These are phyloP conservation scores for Solanum hybrid DNA, from an alignment of 305 asterid species.

Conservation along the genomic window DNA sequence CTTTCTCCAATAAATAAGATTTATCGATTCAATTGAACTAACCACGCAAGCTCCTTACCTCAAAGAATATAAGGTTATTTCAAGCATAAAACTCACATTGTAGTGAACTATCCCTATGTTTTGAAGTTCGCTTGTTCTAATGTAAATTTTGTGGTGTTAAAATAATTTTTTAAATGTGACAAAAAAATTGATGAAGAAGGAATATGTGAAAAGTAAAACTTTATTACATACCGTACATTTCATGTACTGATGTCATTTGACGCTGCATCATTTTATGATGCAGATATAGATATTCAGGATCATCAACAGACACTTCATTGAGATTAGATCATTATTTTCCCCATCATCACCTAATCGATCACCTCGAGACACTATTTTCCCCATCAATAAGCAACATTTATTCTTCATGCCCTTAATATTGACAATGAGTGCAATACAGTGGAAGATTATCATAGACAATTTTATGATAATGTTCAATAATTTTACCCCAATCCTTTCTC, in stretches of 20 bases:
- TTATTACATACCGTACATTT: no score
- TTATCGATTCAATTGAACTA: not conserved
- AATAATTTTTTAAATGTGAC: not conserved
- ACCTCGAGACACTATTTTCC: not conserved
- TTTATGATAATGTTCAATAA: no score
- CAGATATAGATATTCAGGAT: not conserved
- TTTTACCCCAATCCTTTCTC: not conserved
- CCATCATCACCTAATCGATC: not conserved
- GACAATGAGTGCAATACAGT: not conserved
- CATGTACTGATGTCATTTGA: not conserved
- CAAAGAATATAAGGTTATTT: not conserved
- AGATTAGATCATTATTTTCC: not conserved
- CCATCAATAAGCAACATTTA: not conserved
- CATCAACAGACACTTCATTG: not conserved
- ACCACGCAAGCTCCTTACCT: not conserved
- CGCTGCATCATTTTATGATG: not conserved
- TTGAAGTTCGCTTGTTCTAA: not conserved
- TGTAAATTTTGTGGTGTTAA: not conserved
- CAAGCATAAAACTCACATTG: not conserved
- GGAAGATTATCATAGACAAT: not conserved
- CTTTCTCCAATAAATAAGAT: not conserved
- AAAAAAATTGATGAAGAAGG: not conserved
- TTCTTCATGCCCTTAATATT: not conserved
- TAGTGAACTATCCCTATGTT: not conserved
- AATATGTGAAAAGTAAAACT: not conserved